Percentiles rank a stretch among this genome's conserved stretches.
These are phyloP conservation scores for Cicer chorassanicum DNA, from an alignment of 306 rosid genomes.

Conservation along the genomic window DNA sequence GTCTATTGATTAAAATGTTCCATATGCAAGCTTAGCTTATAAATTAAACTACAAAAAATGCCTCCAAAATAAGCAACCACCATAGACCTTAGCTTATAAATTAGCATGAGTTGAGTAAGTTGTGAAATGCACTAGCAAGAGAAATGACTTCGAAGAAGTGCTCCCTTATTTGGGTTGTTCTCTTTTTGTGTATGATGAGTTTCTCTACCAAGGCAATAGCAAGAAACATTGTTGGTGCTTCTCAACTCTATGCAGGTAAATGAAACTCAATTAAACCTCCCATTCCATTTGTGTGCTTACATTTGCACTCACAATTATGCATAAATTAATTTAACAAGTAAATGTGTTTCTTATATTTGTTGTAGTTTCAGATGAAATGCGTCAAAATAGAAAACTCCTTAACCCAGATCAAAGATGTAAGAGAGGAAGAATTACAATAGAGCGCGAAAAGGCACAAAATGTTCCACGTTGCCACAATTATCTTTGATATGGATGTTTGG, in stretches of 20 bases:
- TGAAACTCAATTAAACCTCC: background rate
- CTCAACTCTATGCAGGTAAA: constrained; percentile 2
- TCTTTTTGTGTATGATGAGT: constrained; percentile 7
- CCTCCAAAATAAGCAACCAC: no score
- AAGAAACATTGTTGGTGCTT: constrained; percentile 6
- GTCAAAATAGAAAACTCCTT: background rate
- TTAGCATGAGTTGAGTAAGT: background rate
- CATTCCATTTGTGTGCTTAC: background rate
- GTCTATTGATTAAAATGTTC: no score
- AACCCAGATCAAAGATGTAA: background rate
- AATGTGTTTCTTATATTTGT: background rate
- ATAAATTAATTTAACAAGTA: background rate
- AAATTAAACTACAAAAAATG: no score
- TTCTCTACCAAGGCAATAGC: constrained; percentile 27
- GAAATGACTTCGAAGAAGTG: constrained; percentile 33
- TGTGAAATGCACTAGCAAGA: background rate
- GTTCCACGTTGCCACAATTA: background rate
- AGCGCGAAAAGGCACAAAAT: background rate
- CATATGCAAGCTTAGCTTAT: no score
- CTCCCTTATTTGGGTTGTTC: constrained; percentile 24
- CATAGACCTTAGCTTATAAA: background rate
- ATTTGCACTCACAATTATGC: no score
- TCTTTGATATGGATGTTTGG: background rate
- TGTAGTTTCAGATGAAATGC: background rate
- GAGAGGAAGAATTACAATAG: background rate